Evolutionary conservation across 371 early-diverging fungal species (phyloP), one percentile per base, ranked within the genome.

Genomic region (Syncephalis plumigaleata): DNA sequence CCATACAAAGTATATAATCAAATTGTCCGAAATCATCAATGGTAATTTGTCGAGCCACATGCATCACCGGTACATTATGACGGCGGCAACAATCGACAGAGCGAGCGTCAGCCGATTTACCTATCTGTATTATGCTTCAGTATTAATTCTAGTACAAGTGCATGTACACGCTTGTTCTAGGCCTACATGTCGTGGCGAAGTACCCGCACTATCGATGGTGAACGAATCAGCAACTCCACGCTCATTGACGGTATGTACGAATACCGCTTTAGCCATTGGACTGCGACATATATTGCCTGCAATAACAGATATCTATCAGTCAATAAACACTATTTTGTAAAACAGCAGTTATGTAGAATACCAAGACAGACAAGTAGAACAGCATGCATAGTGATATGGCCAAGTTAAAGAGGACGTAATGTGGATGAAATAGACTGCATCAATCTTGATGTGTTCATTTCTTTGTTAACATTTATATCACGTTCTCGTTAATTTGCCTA

Each of bases 201-300:
- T 92, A 8, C 93, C 96, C 3, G 86, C 85, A 47, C 83, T 82
- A 60, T 95, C 93, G 40, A 92, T 78, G 16, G 50, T 50, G 55
- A 93, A 85, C 1, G 54, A 56, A 4, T 66, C 61, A 7, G 51
- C 46, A 13, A 91, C 60, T 7, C 72, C 64, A 31, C 63, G 56
- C 53, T 77, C 46, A 40, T 70, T 67, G 15, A 91, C 78, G 13
- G 66, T 65, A 46, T 85, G 73, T 1, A 67, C 64, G 59, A 95
- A 91, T 7, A 91, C 92, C 11, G 93, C 93, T 53, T 89, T 87
- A 21, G 87, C 87, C 87, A 84, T 87, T n/a, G 78, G 79, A 13
- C 80, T 65, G 63, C 40, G 69, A 67, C 26, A 66, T 23, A 57
- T 57, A 24, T 57, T 57, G 0, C 57, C 57, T 53, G 16, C 43